Conservation (phyloP, 1,284 basidiomycete species). For the Athelia psychrophila region DNA sequence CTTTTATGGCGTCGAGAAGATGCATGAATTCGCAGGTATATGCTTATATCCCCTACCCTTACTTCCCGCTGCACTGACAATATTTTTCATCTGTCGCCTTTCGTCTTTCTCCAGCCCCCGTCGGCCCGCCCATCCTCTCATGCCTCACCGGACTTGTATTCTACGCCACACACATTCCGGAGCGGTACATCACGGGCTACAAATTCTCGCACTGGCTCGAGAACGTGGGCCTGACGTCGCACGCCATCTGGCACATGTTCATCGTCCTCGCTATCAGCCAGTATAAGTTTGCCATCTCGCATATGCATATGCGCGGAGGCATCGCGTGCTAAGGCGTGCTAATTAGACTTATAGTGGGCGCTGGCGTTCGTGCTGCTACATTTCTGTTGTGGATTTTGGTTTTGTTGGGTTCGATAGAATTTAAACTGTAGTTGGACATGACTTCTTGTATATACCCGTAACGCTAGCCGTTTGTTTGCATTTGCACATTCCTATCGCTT, state of each 20-base stretch:
- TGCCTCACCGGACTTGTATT: conserved; percentile 81
- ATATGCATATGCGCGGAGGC: conserved; percentile 48
- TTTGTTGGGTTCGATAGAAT: too few relatives aligned
- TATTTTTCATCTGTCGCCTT: too few relatives aligned
- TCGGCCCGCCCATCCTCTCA: conserved; percentile 65
- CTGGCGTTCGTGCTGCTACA: too few relatives aligned
- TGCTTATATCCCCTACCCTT: not conserved
- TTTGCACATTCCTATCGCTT: too few relatives aligned
- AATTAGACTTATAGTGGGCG: too few relatives aligned
- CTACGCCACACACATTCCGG: conserved; percentile 81
- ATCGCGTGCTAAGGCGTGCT: conserved; percentile 26
- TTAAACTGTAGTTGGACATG: too few relatives aligned
- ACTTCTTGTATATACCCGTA: too few relatives aligned
- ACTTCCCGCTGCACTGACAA: not conserved
- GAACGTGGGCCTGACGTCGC: conserved; percentile 70
- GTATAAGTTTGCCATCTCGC: conserved; percentile 55
- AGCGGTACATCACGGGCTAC: conserved; percentile 50
- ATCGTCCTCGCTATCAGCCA: conserved; percentile 78
- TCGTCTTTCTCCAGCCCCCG: conserved; percentile 66
- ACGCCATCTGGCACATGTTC: conserved; percentile 87
- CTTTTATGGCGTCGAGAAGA: conserved; percentile 53
- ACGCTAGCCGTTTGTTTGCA: too few relatives aligned
- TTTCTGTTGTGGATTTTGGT: too few relatives aligned
- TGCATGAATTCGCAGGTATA: conserved; percentile 45
- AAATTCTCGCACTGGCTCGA: conserved; percentile 54